phyloP scores from a whole-genome alignment of 73 alveolate genomes.

The Paramecium primaurelia region DNA sequence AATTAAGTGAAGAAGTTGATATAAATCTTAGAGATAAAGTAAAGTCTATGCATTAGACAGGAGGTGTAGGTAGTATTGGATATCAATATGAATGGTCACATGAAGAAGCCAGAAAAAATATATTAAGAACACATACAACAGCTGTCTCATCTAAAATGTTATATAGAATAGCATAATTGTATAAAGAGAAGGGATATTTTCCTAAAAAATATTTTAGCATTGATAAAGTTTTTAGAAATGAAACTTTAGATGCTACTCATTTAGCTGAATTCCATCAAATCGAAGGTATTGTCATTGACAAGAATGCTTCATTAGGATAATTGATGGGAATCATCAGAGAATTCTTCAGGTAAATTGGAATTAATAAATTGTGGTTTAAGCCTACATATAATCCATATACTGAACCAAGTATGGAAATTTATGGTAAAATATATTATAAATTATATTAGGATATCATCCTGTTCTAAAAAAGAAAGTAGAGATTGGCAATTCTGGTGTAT shows the following conservation, averaged over 20 bases:
- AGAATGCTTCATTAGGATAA: constrained; percentile 94
- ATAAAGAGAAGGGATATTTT: constrained; percentile 86
- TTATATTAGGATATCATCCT: not conserved
- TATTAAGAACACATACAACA: constrained; percentile 99
- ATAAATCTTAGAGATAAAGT: constrained; percentile 92
- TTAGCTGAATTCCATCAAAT: constrained; percentile 99
- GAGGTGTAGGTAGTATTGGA: constrained; percentile 99
- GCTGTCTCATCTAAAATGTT: constrained; percentile 78
- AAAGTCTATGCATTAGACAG: constrained; percentile 96
- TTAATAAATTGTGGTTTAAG: constrained; percentile 97
- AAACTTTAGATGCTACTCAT: constrained; percentile 99
- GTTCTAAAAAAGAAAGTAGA: constrained; percentile 76
- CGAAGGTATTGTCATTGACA: constrained; percentile 99
- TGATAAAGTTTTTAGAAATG: constrained; percentile 99
- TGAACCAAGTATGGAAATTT: constrained; percentile 99
- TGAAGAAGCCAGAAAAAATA: constrained; percentile 97
- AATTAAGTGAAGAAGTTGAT: constrained; percentile 74
- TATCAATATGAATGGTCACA: constrained; percentile 97
- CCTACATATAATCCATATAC: constrained; percentile 99
- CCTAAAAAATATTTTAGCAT: constrained; percentile 99
- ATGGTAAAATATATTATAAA: not conserved
- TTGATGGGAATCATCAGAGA: constrained; percentile 93
- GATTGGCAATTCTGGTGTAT: constrained; percentile 99
- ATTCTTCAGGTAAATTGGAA: constrained; percentile 98
- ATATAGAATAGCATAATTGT: constrained; percentile 62